Percentiles rank a stretch among this genome's conserved stretches.
Evolutionary conservation across 2,329 filamentous ascomycete genomes (phyloP).

Genomic region (Penicillium sp.): DNA sequence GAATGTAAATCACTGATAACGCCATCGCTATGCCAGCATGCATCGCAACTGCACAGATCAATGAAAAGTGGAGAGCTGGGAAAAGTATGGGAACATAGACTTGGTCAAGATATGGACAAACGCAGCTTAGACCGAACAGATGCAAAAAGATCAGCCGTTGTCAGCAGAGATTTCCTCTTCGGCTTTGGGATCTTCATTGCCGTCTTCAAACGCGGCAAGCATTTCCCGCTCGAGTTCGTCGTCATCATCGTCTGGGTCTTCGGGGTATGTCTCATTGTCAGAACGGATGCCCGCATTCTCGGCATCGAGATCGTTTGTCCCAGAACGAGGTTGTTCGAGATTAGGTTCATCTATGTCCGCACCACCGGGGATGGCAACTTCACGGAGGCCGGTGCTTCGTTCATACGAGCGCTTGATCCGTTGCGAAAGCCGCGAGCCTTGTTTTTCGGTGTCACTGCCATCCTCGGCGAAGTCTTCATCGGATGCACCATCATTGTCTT

Average conservation of each 20-base stretch:
- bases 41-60: slow-evolving; percentile 22
- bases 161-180: slow-evolving; percentile 33
- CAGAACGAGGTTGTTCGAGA: slow-evolving; percentile 4
- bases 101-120: not conserved
- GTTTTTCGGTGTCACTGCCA: slow-evolving; percentile 38
- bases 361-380: slow-evolving; percentile 30
- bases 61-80: not conserved
- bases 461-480: slow-evolving; percentile 22
- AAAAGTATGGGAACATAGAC: not conserved
- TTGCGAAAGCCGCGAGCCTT: slow-evolving; percentile 35
- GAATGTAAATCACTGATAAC: slow-evolving; percentile 12
- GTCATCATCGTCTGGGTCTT: slow-evolving; percentile 39
- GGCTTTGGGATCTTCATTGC: slow-evolving; percentile 31
- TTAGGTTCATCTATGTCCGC: slow-evolving; percentile 7
- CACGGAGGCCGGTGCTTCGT: slow-evolving; percentile 36
- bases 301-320: slow-evolving; percentile 22
- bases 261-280: slow-evolving; percentile 24
- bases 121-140: not conserved
- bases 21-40: slow-evolving; percentile 31
- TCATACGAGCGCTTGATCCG: slow-evolving; percentile 41
- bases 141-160: slow-evolving; percentile 24
- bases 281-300: slow-evolving; percentile 27
- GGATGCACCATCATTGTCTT: slow-evolving; percentile 18
- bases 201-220: slow-evolving; percentile 53
- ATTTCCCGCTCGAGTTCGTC: slow-evolving; percentile 51